These are phyloP conservation scores for Fistulifera pelliculosa DNA, from an alignment of 108 stramenopile species.

Conservation along the genomic window DNA sequence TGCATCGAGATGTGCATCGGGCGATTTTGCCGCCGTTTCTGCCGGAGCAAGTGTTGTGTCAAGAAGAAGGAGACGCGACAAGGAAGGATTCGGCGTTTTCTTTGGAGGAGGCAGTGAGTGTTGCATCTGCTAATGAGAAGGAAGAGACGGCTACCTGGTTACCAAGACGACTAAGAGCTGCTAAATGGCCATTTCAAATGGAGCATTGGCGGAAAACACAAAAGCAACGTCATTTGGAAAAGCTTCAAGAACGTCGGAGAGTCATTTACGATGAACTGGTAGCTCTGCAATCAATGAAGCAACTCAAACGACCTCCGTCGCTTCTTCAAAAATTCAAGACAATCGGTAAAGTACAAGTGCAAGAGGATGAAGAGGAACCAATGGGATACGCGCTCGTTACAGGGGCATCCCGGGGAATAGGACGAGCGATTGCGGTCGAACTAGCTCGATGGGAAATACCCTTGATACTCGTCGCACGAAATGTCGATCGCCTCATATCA, in stretches of 20 bases:
- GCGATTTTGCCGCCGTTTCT: slow-evolving; percentile 67
- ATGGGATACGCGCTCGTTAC: slow-evolving; percentile 73
- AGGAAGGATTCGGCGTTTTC: too few species aligned
- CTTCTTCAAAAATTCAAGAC: neutral
- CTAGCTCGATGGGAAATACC: slow-evolving; percentile 78
- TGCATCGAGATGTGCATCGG: slow-evolving; percentile 27
- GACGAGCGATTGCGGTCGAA: slow-evolving; percentile 75
- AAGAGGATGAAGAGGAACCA: slow-evolving; percentile 3
- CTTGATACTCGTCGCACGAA: slow-evolving; percentile 70
- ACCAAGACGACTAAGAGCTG: too few species aligned
- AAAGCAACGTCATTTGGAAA: slow-evolving; percentile 6
- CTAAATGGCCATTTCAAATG: too few species aligned
- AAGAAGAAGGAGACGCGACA: too few species aligned
- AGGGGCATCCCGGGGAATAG: slow-evolving; percentile 75
- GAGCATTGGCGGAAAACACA: neutral
- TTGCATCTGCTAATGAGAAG: too few species aligned
- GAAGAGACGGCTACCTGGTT: too few species aligned
- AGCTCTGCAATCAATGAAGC: slow-evolving; percentile 32
- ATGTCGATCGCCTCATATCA: slow-evolving; percentile 36
- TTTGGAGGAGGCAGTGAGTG: too few species aligned
- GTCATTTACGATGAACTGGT: slow-evolving; percentile 39
- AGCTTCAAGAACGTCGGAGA: slow-evolving; percentile 31
- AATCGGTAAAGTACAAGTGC: neutral
- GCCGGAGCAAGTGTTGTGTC: too few species aligned
- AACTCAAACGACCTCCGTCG: too few species aligned